Evolutionary conservation across 2,329 filamentous ascomycete species (phyloP).

Genomic region (Alternaria infectoria): DNA sequence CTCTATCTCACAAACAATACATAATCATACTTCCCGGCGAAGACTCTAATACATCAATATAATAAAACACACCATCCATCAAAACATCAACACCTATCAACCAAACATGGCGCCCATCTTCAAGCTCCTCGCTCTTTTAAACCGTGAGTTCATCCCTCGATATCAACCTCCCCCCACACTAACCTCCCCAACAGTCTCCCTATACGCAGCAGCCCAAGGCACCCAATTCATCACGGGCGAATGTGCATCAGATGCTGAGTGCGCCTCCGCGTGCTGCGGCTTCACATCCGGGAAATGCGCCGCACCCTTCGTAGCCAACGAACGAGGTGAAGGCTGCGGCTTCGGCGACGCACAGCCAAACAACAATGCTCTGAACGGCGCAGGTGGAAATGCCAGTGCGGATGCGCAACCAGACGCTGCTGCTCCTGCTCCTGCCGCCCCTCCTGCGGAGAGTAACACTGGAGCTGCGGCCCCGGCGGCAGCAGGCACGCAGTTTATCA

Average conservation of each 20-base stretch:
- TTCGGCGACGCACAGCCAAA: slow-evolving; percentile 46
- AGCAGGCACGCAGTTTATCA: slow-evolving; percentile 49
- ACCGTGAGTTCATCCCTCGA: slow-evolving; percentile 17
- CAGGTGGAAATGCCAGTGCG: slow-evolving; percentile 7
- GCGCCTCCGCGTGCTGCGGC: slow-evolving; percentile 30
- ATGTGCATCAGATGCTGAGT: slow-evolving; percentile 37
- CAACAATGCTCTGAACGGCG: slow-evolving; percentile 34
- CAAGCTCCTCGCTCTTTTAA: slow-evolving; percentile 33
- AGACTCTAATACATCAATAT: background rate
- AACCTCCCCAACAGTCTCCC: slow-evolving; percentile 25
- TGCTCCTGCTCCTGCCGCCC: background rate
- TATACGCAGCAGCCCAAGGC: slow-evolving; percentile 34
- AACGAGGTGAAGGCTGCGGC: slow-evolving; percentile 46
- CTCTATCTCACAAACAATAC: background rate
- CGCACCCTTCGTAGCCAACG: slow-evolving; percentile 41
- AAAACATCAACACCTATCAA: background rate
- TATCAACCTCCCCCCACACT: background rate
- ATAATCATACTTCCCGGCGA: slow-evolving; percentile 27
- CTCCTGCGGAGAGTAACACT: background rate
- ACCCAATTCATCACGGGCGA: slow-evolving; percentile 40
- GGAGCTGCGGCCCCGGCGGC: background rate
- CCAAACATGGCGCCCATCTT: slow-evolving; percentile 35
- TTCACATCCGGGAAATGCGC: slow-evolving; percentile 45
- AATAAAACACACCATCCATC: background rate
- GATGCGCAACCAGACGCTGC: slow-evolving; percentile 1